These are phyloP conservation scores for Allantophomopsis cytisporea DNA, from an alignment of 2,329 filamentous ascomycete genomes.

Conservation along the genomic window DNA sequence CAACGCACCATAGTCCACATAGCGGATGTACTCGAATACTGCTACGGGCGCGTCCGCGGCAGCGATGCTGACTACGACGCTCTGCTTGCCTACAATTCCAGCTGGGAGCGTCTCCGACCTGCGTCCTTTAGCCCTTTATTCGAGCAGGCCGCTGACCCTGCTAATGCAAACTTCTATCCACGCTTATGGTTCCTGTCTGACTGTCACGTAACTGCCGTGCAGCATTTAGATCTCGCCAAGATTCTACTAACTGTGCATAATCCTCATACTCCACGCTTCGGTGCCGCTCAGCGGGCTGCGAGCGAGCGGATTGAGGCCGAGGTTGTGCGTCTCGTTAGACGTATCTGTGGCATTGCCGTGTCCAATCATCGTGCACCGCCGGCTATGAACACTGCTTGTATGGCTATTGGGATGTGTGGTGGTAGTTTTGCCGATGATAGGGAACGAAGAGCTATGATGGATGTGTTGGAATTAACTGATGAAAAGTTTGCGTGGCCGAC, in stretches of 20 bases:
- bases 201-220: slow-evolving; percentile 21
- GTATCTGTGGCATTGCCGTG: slow-evolving; percentile 9
- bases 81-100: slow-evolving; percentile 6
- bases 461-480: slow-evolving; percentile 11
- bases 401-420: slow-evolving; percentile 20
- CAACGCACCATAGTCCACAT: slow-evolving; percentile 9
- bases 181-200: slow-evolving; percentile 11
- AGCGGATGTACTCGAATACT: slow-evolving; percentile 11
- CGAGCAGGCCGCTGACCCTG: slow-evolving; percentile 1
- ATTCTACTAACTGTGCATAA: slow-evolving; percentile 25
- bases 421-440: slow-evolving; percentile 16
- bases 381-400: slow-evolving; percentile 18
- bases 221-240: slow-evolving; percentile 24
- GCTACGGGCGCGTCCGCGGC: slow-evolving; percentile 7
- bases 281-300: slow-evolving; percentile 4
- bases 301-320: slow-evolving; percentile 7
- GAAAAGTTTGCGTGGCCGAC: slow-evolving; percentile 21
- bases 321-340: slow-evolving; percentile 6
- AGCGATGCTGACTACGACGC: slow-evolving; percentile 6
- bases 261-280: slow-evolving; percentile 14
- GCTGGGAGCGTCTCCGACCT: slow-evolving; percentile 7
- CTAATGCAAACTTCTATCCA: slow-evolving; percentile 4
- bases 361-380: slow-evolving; percentile 9
- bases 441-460: slow-evolving; percentile 17
- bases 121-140: slow-evolving; percentile 10